These are phyloP conservation scores for Cephaloascus albidus DNA, from an alignment of 805 yeast species.

Conservation along the genomic window DNA sequence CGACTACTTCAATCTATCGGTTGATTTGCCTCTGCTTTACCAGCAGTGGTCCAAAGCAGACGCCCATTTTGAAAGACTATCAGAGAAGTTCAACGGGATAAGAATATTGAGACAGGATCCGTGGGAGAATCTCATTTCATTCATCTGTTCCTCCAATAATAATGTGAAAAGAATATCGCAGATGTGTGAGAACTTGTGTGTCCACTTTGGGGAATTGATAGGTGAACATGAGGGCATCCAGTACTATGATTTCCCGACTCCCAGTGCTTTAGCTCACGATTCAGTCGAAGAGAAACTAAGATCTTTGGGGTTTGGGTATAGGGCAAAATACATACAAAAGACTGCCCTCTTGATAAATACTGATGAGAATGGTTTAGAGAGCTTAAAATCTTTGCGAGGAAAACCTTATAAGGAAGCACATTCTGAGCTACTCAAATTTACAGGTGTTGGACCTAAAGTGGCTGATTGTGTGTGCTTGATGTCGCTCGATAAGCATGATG, in stretches of 20 bases:
- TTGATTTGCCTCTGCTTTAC: constrained; percentile 46
- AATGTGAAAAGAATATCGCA: constrained; percentile 88
- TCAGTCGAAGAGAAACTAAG: constrained; percentile 27
- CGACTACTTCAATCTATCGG: constrained; percentile 65
- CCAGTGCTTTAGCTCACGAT: constrained; percentile 34
- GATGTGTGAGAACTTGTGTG: constrained; percentile 79
- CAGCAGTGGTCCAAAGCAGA: constrained; percentile 55
- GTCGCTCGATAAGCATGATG: constrained; percentile 78
- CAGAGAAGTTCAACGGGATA: constrained; percentile 50
- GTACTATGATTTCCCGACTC: constrained; percentile 69
- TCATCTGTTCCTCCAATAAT: constrained; percentile 93
- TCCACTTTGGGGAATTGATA: constrained; percentile 57
- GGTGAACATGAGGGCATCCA: constrained; percentile 41
- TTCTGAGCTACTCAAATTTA: constrained; percentile 48
- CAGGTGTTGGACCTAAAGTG: constrained; percentile 96
- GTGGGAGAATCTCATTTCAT: constrained; percentile 88
- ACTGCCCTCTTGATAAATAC: constrained; percentile 55
- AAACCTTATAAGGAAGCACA: constrained; percentile 44
- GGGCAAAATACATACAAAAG: constrained; percentile 79
- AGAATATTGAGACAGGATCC: constrained; percentile 90
- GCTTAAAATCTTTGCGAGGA: constrained; percentile 33
- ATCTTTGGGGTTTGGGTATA: constrained; percentile 69
- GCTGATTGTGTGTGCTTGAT: constrained; percentile 94
- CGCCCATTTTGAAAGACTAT: constrained; percentile 27
- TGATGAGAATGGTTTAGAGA: constrained; percentile 22